Evolutionary conservation across 805 yeast genomes (phyloP).

Genomic region (Sugiyamaella smithiae): DNA sequence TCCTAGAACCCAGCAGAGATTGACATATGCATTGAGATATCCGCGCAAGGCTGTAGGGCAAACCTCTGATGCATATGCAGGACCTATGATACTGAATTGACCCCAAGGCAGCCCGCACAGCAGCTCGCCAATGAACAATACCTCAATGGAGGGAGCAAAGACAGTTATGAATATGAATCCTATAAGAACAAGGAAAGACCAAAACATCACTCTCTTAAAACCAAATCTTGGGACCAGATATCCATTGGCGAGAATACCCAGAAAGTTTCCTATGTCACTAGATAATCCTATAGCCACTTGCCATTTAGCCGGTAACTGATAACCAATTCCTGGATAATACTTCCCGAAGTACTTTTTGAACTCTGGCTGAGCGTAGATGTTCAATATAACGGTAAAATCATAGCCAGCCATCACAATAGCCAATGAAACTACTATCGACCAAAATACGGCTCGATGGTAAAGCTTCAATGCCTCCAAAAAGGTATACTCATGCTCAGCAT

Average conservation of each 20-base stretch:
- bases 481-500: constrained; percentile 30
- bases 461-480: constrained; percentile 31
- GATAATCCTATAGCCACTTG: constrained; percentile 22
- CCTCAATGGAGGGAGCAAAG: constrained; percentile 41
- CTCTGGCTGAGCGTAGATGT: constrained; percentile 45
- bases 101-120: constrained; percentile 49
- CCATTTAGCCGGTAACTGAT: constrained; percentile 22
- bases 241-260: constrained; percentile 48
- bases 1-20: constrained; percentile 56
- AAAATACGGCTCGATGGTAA: constrained; percentile 44
- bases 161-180: constrained; percentile 46
- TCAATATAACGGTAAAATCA: constrained; percentile 40
- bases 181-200: constrained; percentile 34
- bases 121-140: constrained; percentile 35
- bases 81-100: constrained; percentile 47
- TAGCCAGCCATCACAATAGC: constrained; percentile 51
- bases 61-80: constrained; percentile 54
- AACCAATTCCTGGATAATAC: constrained; percentile 7
- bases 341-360: constrained; percentile 44
- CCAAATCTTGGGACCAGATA: constrained; percentile 44
- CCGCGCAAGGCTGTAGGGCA: constrained; percentile 50
- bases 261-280: constrained; percentile 37
- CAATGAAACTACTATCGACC: constrained; percentile 45
- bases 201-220: constrained; percentile 41
- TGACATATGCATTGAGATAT: constrained; percentile 49